Evolutionary conservation across 2,329 filamentous ascomycete species (phyloP).

Genomic region (Cercospora sojina): DNA sequence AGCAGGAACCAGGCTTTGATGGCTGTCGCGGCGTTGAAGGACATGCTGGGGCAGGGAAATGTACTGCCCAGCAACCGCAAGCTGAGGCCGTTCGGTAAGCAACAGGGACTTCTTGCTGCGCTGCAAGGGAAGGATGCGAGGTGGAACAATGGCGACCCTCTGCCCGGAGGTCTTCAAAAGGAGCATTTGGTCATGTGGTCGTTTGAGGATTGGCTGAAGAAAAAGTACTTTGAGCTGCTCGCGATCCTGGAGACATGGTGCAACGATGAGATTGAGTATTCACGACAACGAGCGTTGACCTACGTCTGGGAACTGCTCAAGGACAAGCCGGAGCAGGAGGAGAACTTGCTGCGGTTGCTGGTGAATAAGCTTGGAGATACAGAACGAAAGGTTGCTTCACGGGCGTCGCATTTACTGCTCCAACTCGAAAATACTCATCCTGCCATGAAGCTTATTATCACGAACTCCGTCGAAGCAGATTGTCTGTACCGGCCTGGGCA

Average conservation of each 20-base stretch:
- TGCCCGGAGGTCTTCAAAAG: constrained; percentile 73
- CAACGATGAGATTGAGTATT: constrained; percentile 92
- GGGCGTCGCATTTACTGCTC: constrained; percentile 88
- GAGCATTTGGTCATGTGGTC: constrained; percentile 82
- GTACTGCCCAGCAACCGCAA: constrained; percentile 81
- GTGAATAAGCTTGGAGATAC: constrained; percentile 97
- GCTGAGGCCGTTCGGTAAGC: constrained; percentile 73
- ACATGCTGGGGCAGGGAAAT: constrained; percentile 86
- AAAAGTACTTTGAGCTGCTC: constrained; percentile 87
- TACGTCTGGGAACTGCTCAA: constrained; percentile 89
- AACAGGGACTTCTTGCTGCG: constrained; percentile 71
- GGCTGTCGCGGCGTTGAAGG: constrained; percentile 88
- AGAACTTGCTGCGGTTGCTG: constrained; percentile 83
- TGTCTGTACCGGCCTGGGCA: constrained; percentile 84
- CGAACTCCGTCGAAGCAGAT: constrained; percentile 82
- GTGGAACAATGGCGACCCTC: constrained; percentile 68
- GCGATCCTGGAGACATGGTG: constrained; percentile 91
- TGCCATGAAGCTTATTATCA: constrained; percentile 86
- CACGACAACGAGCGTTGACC: constrained; percentile 80
- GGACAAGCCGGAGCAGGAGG: constrained; percentile 96
- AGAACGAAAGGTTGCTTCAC: constrained; percentile 91
- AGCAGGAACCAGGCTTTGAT: constrained; percentile 90
- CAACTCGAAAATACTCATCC: constrained; percentile 88
- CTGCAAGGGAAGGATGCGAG: constrained; percentile 61
- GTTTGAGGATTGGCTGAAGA: constrained; percentile 94